Conservation (phyloP, 169 alveolate species). For the Miamiensis avidus region DNA sequence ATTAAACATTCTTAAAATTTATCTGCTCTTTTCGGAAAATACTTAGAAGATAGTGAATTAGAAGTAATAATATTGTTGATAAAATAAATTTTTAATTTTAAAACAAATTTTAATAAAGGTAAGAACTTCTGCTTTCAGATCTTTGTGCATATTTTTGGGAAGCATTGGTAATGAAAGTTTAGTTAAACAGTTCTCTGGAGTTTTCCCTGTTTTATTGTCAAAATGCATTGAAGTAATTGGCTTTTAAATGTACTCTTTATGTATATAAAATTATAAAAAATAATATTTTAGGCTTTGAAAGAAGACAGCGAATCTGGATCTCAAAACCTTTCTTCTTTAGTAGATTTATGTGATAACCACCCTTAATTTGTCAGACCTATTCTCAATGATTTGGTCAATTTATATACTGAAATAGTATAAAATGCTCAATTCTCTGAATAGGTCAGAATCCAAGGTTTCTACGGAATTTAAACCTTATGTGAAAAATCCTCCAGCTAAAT, state of each 20-base stretch:
- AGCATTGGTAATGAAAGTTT: constrained; percentile 40
- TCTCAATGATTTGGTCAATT: constrained; percentile 24
- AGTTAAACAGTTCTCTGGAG: constrained; percentile 23
- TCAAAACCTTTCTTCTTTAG: constrained; percentile 17
- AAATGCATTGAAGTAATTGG: constrained; percentile 15
- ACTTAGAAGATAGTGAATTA: constrained; percentile 17
- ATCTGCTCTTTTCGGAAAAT: constrained; percentile 29
- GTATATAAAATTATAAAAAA: too few species aligned
- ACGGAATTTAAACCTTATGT: constrained; percentile 35
- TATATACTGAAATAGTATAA: constrained; percentile 31
- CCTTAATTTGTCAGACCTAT: constrained; percentile 35
- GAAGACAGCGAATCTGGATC: constrained; percentile 34
- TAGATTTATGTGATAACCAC: constrained; percentile 41
- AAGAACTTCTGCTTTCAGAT: constrained; percentile 37
- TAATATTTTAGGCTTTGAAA: constrained; percentile 2
- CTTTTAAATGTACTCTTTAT: neutral
- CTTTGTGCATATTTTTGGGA: constrained; percentile 23
- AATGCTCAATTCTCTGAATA: neutral
- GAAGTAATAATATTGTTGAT: neutral
- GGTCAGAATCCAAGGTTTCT: constrained; percentile 32
- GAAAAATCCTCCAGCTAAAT: constrained; percentile 16
- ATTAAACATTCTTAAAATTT: constrained; percentile 25
- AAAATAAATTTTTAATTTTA: neutral
- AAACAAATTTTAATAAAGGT: constrained; percentile 13
- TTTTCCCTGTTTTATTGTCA: constrained; percentile 28